phyloP scores from a whole-genome alignment of 306 rosid species.

The Ochetophila trinervis region DNA sequence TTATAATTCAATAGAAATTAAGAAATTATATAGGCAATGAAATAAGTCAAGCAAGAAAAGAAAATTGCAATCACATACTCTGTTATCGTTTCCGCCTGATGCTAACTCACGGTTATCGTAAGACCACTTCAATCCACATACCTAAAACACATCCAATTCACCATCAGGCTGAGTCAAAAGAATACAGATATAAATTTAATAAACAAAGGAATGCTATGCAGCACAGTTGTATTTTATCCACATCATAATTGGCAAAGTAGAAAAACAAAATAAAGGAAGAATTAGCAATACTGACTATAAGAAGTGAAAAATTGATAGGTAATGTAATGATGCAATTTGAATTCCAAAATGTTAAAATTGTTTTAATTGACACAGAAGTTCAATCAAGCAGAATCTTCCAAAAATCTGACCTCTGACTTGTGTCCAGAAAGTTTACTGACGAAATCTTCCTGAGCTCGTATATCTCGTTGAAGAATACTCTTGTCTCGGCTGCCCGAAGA shows the following conservation, averaged over 20 bases:
- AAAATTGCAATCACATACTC: conserved; percentile 50
- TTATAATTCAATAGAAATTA: conserved; percentile 21
- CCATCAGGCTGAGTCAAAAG: conserved; percentile 4
- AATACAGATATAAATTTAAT: background rate
- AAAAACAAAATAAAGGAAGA: conserved; percentile 1
- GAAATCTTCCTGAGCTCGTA: conserved; percentile 83
- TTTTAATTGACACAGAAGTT: conserved; percentile 1
- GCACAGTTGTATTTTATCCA: background rate
- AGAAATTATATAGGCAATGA: conserved; percentile 19
- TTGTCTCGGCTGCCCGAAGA: conserved; percentile 92
- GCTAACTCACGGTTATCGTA: conserved; percentile 96
- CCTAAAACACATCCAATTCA: conserved; percentile 47
- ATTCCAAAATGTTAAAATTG: background rate
- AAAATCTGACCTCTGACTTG: conserved; percentile 75
- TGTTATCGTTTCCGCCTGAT: conserved; percentile 97
- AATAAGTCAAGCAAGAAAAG: conserved; percentile 11
- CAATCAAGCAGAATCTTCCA: conserved; percentile 25
- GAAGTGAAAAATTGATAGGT: background rate
- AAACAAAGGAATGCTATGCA: background rate
- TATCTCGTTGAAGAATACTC: conserved; percentile 86
- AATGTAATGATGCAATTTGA: background rate
- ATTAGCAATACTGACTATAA: background rate
- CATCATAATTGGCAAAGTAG: background rate
- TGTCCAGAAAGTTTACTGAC: conserved; percentile 85
- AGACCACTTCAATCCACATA: conserved; percentile 97